Base-by-base conservation (phyloP, 192 early-diverging fungal species). In the Spinellus fusiger region DNA sequence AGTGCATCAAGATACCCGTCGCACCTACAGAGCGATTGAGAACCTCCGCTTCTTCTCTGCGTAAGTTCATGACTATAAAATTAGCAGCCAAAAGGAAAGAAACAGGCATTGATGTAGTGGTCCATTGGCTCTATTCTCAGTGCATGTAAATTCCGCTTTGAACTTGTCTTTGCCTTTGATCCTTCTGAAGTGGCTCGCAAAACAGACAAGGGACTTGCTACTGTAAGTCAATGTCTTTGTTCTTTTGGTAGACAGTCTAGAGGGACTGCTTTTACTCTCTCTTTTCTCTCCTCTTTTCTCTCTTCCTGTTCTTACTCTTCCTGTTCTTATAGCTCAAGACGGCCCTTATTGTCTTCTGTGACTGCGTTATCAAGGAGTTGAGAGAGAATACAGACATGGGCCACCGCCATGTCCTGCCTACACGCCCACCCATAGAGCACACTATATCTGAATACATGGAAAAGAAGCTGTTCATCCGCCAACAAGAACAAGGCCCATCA, bases 101-200 rank as follows among this genome's bases (percentile, higher is more conserved):
- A n/a, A n/a, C n/a, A n/a, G n/a, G n/a, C n/a, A n/a, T n/a, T n/a
- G n/a, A n/a, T n/a, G n/a, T 22, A 57, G 27, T 37, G 13, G 34
- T 37, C 32, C 10, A 44, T 23, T 28, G 37, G 16, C 49, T 22
- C 38, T 28, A 50, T 18, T 9, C 57, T 23, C 52, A 83, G 82
- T n/a, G 82, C 82, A 18, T 79, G 77, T 33, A 84, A 81, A 63
- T 79, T 81, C 54, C 60, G 82, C 28, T 73, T 81, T 52, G 79
- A 81, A 28, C 66, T 77, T 32, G 64, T 69, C 49, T 75, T 81
- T 51, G 64, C 65, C 18, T 80, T 80, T 56, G 77, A 83, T 23
- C 66, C 75, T 12, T 61, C 77, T 40, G 75, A 79, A 23, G 76
- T 84, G 58, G 75, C 75, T 5, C 72, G 73, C 40, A 65, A 77